Evolutionary conservation across 2,329 filamentous ascomycete species (phyloP).

Genomic region (Talaromyces sp.): DNA sequence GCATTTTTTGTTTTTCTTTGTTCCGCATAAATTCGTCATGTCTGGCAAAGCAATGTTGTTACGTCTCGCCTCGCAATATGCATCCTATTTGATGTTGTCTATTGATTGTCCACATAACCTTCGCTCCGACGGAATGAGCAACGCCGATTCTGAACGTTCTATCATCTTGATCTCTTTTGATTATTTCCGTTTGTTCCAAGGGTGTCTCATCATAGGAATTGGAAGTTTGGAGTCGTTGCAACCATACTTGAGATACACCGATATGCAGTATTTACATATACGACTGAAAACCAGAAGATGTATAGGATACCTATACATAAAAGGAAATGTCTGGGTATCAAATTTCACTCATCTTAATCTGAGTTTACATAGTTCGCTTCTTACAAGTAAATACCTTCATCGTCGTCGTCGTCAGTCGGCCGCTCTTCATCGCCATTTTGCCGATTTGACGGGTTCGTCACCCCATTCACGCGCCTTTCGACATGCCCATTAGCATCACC

Average conservation of each 20-base stretch:
- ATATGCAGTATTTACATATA: slow-evolving; percentile 4
- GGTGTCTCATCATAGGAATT: slow-evolving; percentile 4
- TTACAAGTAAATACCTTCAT: slow-evolving; percentile 19
- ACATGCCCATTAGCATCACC: not conserved
- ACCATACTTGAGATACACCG: slow-evolving; percentile 9
- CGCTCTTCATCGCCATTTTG: slow-evolving; percentile 5
- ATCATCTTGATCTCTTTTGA: not conserved
- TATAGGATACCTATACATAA: not conserved
- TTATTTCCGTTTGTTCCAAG: not conserved
- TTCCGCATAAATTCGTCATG: slow-evolving; percentile 21
- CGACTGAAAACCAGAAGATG: not conserved
- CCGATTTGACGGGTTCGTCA: slow-evolving; percentile 3
- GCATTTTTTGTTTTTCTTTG: slow-evolving; percentile 24
- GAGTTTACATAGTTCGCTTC: not conserved
- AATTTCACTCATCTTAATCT: not conserved
- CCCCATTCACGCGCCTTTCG: slow-evolving; percentile 7
- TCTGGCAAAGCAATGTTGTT: slow-evolving; percentile 13
- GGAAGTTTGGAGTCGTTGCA: slow-evolving; percentile 14
- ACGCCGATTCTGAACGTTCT: slow-evolving; percentile 1
- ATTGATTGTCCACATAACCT: slow-evolving; percentile 8
- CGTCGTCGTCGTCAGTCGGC: slow-evolving; percentile 5
- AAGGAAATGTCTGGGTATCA: not conserved
- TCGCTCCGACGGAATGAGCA: not conserved
- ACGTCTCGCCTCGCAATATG: not conserved
- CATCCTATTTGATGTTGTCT: slow-evolving; percentile 8